phyloP scores from a whole-genome alignment of 1,139 yeast genomes.

The Arxiozyma slooffiae region DNA sequence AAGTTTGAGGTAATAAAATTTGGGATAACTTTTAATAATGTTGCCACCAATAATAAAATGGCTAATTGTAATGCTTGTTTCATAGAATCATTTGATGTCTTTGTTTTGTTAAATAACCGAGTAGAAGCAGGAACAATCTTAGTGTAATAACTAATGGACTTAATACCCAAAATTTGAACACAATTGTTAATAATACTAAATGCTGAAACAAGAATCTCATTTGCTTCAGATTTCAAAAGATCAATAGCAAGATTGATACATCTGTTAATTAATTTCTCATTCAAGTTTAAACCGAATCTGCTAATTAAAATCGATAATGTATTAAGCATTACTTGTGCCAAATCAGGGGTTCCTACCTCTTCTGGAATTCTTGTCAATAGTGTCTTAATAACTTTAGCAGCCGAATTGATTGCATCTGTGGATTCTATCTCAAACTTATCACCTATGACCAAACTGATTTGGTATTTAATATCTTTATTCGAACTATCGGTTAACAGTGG shows the following conservation, averaged over 20 bases:
- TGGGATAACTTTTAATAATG: constrained; percentile 75
- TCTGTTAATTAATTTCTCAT: constrained; percentile 40
- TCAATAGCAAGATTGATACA: constrained; percentile 47
- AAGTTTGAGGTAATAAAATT: constrained; percentile 69
- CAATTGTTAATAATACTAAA: constrained; percentile 63
- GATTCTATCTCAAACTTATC: constrained; percentile 64
- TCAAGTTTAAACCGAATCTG: constrained; percentile 49
- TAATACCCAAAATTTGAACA: constrained; percentile 70
- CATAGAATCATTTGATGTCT: constrained; percentile 27
- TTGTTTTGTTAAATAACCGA: constrained; percentile 42
- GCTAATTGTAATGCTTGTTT: constrained; percentile 48
- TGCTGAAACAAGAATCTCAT: constrained; percentile 66
- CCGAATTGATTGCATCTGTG: constrained; percentile 45
- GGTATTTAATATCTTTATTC: constrained; percentile 37
- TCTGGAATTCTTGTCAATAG: constrained; percentile 38
- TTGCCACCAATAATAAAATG: constrained; percentile 59
- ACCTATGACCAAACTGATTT: constrained; percentile 51
- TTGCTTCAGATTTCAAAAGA: constrained; percentile 37
- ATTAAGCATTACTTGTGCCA: constrained; percentile 63
- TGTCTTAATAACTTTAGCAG: constrained; percentile 40
- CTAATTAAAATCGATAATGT: constrained; percentile 53
- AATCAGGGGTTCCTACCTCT: constrained; percentile 36
- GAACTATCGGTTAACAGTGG: constrained; percentile 34
- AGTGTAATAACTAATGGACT: constrained; percentile 75
- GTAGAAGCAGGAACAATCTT: constrained; percentile 71